Conservation (phyloP, 495 filamentous ascomycete species). For the Penicillium nucicola region DNA sequence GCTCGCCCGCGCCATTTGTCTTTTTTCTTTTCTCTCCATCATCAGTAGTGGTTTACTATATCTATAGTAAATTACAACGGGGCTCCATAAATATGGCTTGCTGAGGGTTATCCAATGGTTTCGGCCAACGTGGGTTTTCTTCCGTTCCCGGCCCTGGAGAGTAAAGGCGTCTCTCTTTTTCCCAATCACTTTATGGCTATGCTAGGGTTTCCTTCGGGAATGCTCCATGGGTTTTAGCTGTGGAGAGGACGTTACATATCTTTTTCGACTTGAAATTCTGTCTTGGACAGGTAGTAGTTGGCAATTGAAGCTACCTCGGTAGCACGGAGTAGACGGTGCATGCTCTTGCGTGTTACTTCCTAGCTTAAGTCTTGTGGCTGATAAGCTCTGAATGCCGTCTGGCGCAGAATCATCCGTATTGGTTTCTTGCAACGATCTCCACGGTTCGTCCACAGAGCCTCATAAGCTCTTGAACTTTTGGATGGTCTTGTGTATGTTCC, state of each 20-base stretch:
- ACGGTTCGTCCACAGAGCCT: no score
- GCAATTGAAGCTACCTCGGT: no score
- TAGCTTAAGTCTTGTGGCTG: no score
- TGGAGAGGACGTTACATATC: constrained; percentile 45
- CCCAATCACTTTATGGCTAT: constrained; percentile 43
- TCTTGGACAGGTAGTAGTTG: no score
- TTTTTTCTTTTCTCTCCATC: constrained; percentile 42
- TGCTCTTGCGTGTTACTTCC: no score
- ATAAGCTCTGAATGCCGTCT: no score
- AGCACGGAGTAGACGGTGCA: no score
- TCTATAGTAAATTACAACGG: constrained; percentile 38
- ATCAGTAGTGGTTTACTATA: constrained; percentile 54
- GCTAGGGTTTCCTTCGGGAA: constrained; percentile 46
- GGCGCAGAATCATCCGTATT: no score
- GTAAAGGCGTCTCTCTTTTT: constrained; percentile 43
- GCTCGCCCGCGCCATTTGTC: constrained; percentile 11
- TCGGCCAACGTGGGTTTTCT: constrained; percentile 43
- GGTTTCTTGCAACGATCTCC: no score
- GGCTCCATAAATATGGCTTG: constrained; percentile 46
- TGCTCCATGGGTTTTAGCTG: constrained; percentile 47
- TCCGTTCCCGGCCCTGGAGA: constrained; percentile 51
- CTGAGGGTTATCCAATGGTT: constrained; percentile 47
- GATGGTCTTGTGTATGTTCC: no score
- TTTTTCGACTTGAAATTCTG: constrained; percentile 17
- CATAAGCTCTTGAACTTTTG: no score